Percentiles rank a stretch among this genome's conserved stretches.
phyloP scores from a whole-genome alignment of 148 eudicot species.

The Vaccinium vitisidaea region DNA sequence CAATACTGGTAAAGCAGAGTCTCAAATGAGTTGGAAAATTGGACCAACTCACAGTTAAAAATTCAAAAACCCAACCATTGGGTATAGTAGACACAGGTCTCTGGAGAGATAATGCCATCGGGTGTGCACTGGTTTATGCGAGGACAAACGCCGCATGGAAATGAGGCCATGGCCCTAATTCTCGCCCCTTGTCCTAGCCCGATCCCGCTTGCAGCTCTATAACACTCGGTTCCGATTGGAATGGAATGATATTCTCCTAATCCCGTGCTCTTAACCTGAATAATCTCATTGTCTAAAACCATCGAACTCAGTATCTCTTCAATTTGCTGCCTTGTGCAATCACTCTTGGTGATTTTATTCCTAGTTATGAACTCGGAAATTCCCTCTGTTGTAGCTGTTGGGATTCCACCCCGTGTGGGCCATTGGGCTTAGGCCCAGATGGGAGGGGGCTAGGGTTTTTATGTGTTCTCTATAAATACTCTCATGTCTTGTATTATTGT shows the following conservation, averaged over 20 bases:
- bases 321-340: constrained; percentile 35
- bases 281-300: constrained; percentile 58
- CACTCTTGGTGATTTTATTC: constrained; percentile 6
- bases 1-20: background rate
- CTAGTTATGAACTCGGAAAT: constrained; percentile 30
- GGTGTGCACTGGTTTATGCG: constrained; percentile 58
- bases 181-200: constrained; percentile 14
- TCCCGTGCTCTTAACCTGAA: constrained; percentile 70
- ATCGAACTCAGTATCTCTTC: constrained; percentile 45
- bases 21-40: background rate
- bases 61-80: constrained; percentile 48
- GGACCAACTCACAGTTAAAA: constrained; percentile 11
- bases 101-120: constrained; percentile 69
- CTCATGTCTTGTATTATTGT: too few relatives aligned
- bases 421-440: too few relatives aligned
- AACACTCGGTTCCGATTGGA: constrained; percentile 54
- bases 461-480: too few relatives aligned
- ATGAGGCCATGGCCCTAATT: constrained; percentile 51
- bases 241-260: constrained; percentile 50
- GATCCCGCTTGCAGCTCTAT: constrained; percentile 32
- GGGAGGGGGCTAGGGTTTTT: too few relatives aligned
- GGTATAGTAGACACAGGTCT: constrained; percentile 56
- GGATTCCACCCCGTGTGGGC: too few relatives aligned
- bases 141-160: constrained; percentile 80
- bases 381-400: constrained; percentile 48